Percentiles rank a stretch among this genome's conserved stretches.
phyloP scores from a whole-genome alignment of 169 alveolate genomes.

The Cryptosporidium xiaoi region DNA sequence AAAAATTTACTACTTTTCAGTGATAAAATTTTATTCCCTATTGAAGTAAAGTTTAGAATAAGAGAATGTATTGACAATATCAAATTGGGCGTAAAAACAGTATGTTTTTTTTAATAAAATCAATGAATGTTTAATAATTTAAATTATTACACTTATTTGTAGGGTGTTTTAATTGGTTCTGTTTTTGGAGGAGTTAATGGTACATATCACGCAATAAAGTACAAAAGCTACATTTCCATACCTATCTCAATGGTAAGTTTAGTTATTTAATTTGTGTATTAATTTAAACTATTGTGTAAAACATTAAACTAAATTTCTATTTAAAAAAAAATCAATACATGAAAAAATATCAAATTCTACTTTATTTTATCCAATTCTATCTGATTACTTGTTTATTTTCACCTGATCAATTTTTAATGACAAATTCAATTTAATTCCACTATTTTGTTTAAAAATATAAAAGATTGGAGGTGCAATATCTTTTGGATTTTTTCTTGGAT shows the following conservation, averaged over 20 bases:
- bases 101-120: constrained; percentile 20
- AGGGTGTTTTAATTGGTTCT: constrained; percentile 93
- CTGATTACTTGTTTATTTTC: too few relatives aligned
- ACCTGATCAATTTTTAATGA: too few relatives aligned
- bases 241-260: constrained; percentile 86
- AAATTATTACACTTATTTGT: background rate
- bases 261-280: background rate
- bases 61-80: constrained; percentile 87
- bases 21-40: constrained; percentile 21
- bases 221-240: constrained; percentile 83
- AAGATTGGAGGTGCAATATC: constrained; percentile 88
- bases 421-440: background rate
- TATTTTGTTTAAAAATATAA: background rate
- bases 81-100: constrained; percentile 91
- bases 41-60: constrained; percentile 79
- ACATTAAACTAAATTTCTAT: too few relatives aligned
- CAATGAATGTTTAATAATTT: background rate
- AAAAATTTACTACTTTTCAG: background rate
- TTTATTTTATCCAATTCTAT: too few relatives aligned
- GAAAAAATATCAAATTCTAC: too few relatives aligned
- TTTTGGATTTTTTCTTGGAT: constrained; percentile 89
- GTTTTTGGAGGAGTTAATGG: constrained; percentile 91
- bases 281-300: background rate
- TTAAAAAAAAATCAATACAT: too few relatives aligned
- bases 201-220: constrained; percentile 84